Evolutionary conservation across 352 stramenopile genomes (phyloP), one percentile per base, ranked within the genome.

Genomic region (Globisporangium barbulae): DNA sequence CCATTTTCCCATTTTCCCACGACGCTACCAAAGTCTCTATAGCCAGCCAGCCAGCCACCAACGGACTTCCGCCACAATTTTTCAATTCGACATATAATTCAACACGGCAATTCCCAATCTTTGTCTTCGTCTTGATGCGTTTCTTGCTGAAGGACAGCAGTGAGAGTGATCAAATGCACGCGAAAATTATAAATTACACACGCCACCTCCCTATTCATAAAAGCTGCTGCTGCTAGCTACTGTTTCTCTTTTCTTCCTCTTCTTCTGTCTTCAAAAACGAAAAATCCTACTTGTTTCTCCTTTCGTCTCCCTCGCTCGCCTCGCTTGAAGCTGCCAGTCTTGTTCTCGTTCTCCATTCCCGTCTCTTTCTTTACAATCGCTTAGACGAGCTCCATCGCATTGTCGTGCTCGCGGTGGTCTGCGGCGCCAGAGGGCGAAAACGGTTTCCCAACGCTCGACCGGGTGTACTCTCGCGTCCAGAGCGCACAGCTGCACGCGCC

Each of bases 381-480:
- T 53, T 65, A 85, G 42, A 88, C 79, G 48, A 83, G 65, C 53
- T 68, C 75, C 61, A 47, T 30, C 19, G 42, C 42, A 42, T 57
- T 73, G 25, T 69, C 28, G 15, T 59, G 64, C n/a, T 78, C 75
- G 39, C 72, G 78, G 15, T 71, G 55, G 15, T 5, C 49, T 19
- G 49, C 58, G 17, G 59, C 56, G 10, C 30, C 30, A 41, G 50
- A 28, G 1, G 50, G 19, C 9, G 50, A 28, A 39, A 76, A 74
- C 61, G 75, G 66, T 53, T 88, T 90, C 28, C 82, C 84, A 42
- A 84, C 74, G 28, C 76, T 78, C 56, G 72, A 69, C 35, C 84
- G 79, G 56, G 84, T 88, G 68, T 85, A 93, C 50, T 93, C 79
- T 41, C 84, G 67, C 47, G 82, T 89, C 70, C 75, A 88, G 6